Evolutionary conservation across 345 rosid species (phyloP).

Genomic region (Gossypium arboreum): DNA sequence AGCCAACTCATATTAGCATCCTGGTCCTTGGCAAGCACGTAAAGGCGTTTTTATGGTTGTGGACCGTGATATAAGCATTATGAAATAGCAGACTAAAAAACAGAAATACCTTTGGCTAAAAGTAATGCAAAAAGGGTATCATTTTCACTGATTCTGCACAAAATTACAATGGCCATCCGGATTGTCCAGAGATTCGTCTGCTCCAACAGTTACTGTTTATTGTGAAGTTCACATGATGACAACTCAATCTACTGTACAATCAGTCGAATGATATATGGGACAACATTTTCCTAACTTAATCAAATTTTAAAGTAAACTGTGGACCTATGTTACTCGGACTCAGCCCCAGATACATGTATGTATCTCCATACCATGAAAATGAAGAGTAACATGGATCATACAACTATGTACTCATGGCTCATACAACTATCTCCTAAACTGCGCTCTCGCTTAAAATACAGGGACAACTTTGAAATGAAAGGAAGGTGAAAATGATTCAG

Average conservation of each 20-base stretch:
- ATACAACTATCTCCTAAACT: neutral
- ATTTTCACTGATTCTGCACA: constrained; percentile 2
- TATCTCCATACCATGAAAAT: neutral
- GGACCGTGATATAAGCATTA: neutral
- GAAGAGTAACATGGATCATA: neutral
- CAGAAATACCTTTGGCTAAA: neutral
- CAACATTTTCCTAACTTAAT: neutral
- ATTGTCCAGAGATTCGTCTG: neutral
- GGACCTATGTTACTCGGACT: neutral
- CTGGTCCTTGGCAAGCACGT: neutral
- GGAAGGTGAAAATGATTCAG: constrained; percentile 32
- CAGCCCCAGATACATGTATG: neutral
- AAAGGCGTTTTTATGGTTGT: neutral
- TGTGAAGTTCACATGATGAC: neutral
- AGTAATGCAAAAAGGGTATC: neutral
- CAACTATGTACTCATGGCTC: neutral
- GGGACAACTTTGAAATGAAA: neutral
- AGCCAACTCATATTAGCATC: neutral
- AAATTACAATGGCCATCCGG: neutral
- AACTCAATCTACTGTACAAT: neutral
- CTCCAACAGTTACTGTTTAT: neutral
- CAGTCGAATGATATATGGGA: neutral
- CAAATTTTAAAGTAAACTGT: neutral
- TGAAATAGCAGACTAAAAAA: neutral
- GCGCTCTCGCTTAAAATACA: constrained; percentile 11